Conservation (phyloP, 768 basidiomycete species). For the Candolleomyces eurysporus region DNA sequence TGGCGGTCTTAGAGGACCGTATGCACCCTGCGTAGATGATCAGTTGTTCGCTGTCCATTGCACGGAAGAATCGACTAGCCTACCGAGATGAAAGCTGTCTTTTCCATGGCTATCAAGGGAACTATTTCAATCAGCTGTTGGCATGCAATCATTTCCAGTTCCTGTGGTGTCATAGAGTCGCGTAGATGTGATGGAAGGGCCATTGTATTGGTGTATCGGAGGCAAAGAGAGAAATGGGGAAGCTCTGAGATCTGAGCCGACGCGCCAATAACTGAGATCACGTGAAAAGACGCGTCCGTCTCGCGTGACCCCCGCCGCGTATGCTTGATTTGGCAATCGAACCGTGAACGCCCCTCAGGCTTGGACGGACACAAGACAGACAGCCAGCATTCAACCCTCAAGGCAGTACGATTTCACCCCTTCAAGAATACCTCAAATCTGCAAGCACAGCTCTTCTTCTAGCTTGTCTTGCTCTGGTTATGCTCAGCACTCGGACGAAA, state of each 20-base stretch:
- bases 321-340: constrained; percentile 14
- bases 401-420: constrained; percentile 5
- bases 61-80: constrained; percentile 13
- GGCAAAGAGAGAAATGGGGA: not conserved
- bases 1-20: constrained; percentile 91
- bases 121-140: constrained; percentile 85
- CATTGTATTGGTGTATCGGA: constrained; percentile 42
- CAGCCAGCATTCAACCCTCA: not conserved
- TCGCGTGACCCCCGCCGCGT: no score
- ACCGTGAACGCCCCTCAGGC: not conserved
- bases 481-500: constrained; percentile 64
- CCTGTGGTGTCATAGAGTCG: constrained; percentile 17
- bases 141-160: constrained; percentile 51
- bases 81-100: constrained; percentile 90
- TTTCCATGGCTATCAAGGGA: constrained; percentile 87
- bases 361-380: not conserved
- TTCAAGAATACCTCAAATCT: constrained; percentile 9
- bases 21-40: constrained; percentile 65
- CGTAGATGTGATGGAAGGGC: constrained; percentile 73
- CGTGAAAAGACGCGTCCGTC: constrained; percentile 12
- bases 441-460: constrained; percentile 6
- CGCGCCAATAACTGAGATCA: constrained; percentile 4
- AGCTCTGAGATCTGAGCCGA: not conserved
- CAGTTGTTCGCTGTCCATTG: constrained; percentile 14
- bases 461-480: constrained; percentile 27